Percentiles rank a stretch among this genome's conserved stretches.
These are phyloP conservation scores for Rhynchosporium agropyri DNA, from an alignment of 2,329 filamentous ascomycete species.

Conservation along the genomic window DNA sequence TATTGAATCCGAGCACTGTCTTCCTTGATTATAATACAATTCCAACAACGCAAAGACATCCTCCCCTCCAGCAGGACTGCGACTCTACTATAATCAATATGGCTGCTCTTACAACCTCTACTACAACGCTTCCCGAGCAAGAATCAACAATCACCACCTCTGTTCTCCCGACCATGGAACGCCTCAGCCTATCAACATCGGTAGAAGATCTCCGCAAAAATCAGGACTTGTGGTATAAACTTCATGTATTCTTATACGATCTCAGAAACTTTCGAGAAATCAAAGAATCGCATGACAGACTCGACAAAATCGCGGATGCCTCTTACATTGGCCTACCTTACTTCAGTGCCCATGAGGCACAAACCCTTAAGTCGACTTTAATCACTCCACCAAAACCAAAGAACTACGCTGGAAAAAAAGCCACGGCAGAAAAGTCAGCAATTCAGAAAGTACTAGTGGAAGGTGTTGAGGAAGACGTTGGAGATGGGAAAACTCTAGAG, in stretches of 20 bases:
- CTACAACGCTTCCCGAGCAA: background rate
- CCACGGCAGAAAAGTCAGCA: background rate
- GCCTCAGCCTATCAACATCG: background rate
- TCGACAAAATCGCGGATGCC: constrained; percentile 23
- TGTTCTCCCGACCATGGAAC: background rate
- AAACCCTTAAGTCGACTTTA: constrained; percentile 21
- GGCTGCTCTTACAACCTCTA: background rate
- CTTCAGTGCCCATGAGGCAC: constrained; percentile 18
- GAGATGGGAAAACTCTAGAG: constrained; percentile 29
- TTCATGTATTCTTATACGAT: constrained; percentile 27
- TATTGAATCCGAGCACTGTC: no score
- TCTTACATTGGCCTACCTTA: constrained; percentile 25
- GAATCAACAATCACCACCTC: background rate
- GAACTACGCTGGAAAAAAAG: background rate
- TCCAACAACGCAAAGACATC: no score
- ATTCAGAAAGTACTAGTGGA: background rate
- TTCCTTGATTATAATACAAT: no score
- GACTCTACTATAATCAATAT: background rate
- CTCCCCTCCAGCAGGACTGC: no score
- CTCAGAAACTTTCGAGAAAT: constrained; percentile 24
- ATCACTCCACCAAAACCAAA: background rate
- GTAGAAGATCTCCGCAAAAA: constrained; percentile 12
- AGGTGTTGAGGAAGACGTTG: background rate
- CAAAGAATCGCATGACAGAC: constrained; percentile 17
- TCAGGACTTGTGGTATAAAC: constrained; percentile 23